A percentile compares a stretch with the other conserved stretches of the same genome.
Conservation (phyloP, 768 basidiomycete species). For the Boletus rex-veris region DNA sequence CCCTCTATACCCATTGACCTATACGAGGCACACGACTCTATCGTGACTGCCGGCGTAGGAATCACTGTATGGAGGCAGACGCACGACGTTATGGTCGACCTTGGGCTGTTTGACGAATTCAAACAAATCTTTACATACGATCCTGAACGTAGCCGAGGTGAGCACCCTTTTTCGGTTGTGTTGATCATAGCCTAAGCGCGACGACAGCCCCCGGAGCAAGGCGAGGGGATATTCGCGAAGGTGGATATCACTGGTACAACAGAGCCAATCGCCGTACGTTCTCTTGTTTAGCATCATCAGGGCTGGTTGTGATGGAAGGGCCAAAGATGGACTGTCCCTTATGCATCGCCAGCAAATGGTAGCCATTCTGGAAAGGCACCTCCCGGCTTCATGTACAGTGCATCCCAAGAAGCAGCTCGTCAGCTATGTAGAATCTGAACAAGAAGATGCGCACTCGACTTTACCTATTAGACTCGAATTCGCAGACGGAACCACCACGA, state of each 20-base stretch:
- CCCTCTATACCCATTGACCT: constrained; percentile 36
- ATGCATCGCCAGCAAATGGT: constrained; percentile 27
- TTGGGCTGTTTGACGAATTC: constrained; percentile 40
- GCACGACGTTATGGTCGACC: constrained; percentile 41
- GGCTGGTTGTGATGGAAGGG: neutral
- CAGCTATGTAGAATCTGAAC: constrained; percentile 6
- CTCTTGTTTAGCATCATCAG: neutral
- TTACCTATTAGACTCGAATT: constrained; percentile 11
- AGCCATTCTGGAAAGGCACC: constrained; percentile 12
- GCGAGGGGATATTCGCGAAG: constrained; percentile 30
- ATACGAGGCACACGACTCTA: constrained; percentile 44
- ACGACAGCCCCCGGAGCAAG: neutral
- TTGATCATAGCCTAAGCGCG: neutral
- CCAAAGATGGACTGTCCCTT: constrained; percentile 3
- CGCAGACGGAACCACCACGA: constrained; percentile 16
- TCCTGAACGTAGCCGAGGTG: constrained; percentile 15
- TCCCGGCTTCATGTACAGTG: constrained; percentile 19
- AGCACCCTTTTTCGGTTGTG: neutral
- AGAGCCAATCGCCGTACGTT: constrained; percentile 19
- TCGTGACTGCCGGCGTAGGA: constrained; percentile 41
- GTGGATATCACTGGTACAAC: constrained; percentile 31
- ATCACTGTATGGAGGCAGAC: constrained; percentile 46
- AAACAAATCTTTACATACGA: constrained; percentile 10
- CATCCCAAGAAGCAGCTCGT: constrained; percentile 20
- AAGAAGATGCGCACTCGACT: constrained; percentile 26